Conservation (phyloP, 164 flowering plant species). For the Tetrastigma voinierianum region DNA sequence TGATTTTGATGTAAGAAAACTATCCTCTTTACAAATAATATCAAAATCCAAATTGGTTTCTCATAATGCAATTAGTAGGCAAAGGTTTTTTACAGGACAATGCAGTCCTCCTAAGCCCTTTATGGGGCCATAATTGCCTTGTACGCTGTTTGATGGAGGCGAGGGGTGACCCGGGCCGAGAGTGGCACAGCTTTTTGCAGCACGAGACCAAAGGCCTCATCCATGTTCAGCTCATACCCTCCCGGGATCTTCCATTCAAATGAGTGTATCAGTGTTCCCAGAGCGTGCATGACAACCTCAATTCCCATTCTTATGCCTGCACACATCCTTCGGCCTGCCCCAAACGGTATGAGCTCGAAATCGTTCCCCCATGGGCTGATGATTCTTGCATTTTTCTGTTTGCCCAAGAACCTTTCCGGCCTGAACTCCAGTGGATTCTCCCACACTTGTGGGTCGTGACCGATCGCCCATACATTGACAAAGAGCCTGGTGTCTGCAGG, state of each 20-base stretch:
- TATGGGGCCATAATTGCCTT: no score
- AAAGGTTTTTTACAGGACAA: no score
- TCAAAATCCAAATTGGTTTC: slow-evolving; percentile 1
- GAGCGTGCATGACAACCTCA: slow-evolving; percentile 23
- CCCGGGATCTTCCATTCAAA: slow-evolving; percentile 31
- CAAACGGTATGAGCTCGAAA: slow-evolving; percentile 14
- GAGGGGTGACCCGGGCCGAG: slow-evolving; percentile 12
- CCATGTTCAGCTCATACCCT: slow-evolving; percentile 30
- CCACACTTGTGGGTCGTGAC: slow-evolving; percentile 34
- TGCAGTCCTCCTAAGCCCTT: no score
- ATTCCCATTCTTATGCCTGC: slow-evolving; percentile 33
- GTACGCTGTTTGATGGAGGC: slow-evolving; percentile 9
- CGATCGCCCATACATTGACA: slow-evolving; percentile 36
- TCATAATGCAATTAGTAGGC: neutral
- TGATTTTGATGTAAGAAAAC: neutral
- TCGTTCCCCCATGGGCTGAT: slow-evolving; percentile 28
- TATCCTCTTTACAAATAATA: neutral
- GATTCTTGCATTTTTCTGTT: slow-evolving; percentile 10
- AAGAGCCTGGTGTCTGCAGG: slow-evolving; percentile 20
- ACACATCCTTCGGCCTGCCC: slow-evolving; percentile 36
- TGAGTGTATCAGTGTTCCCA: slow-evolving; percentile 30
- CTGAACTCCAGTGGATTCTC: slow-evolving; percentile 22
- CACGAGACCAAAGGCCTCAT: slow-evolving; percentile 31
- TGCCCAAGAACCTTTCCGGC: slow-evolving; percentile 26
- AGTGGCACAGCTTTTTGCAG: slow-evolving; percentile 30